Evolutionary conservation across 345 rosid species (phyloP), one percentile per base, ranked within the genome.

Genomic region (Psidium guajava): DNA sequence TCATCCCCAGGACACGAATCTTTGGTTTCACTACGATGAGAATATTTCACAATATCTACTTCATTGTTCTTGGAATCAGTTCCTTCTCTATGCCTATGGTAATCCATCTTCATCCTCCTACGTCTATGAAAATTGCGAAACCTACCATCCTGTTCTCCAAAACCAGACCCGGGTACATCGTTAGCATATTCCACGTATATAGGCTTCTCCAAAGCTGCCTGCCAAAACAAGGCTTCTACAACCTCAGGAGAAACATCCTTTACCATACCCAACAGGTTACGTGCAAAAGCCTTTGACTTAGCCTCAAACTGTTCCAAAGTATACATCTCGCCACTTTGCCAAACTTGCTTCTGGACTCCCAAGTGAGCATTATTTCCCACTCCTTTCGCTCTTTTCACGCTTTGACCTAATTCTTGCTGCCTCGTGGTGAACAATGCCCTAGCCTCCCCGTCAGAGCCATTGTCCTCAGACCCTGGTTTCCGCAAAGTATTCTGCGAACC

Each of bases 111-210:
- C 24, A 57, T 91, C 92, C 95, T 94, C 90, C 96, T 95, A 86
- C 91, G 92, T 83, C 89, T 92, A 83, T 89, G 91, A 80, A 94
- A 92, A 91, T 94, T 92, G 47, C 88, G 91, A 87, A 89, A 90
- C 74, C 91, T 92, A 64, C 93, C 93, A 84, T 93, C 94, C 42
- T 98, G 96, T 83, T 98, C 95, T 56, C 97, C 98, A 87, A 98
- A 98, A 82, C 88, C 99, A 14, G 99, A 96, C 21, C 99, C 99
- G 7, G 99, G 99, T 32, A 98, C 99, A 93, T 98, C 99, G 88
- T 98, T 98, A n/a, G 99, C 99, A 93, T 98, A 98, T 85, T 98
- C 99, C 83, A 98, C 91, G 85, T 91, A 91, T 82, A 95, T 91
- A 82, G 98, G 97, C 89, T 95, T 98, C 89, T 96, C 98, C 2